phyloP scores from a whole-genome alignment of 768 basidiomycete species.

The Paxillus involutus region DNA sequence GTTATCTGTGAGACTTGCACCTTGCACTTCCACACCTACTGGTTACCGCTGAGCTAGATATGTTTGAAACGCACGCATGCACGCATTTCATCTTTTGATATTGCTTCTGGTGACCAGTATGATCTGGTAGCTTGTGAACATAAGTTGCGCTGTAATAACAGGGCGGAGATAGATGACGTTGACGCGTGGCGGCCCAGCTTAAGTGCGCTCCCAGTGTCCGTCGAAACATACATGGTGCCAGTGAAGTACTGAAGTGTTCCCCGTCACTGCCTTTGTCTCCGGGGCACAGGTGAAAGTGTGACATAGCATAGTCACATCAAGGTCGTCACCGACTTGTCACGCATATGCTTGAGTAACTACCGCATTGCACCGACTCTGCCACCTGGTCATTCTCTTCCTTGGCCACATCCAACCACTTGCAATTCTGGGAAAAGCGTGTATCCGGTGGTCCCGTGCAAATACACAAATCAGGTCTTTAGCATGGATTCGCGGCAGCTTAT shows the following conservation, averaged over 20 bases:
- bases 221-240: too few relatives aligned
- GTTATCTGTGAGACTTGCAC: background rate
- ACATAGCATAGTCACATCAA: background rate
- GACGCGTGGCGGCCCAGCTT: too few relatives aligned
- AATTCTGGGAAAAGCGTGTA: background rate
- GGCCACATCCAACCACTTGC: background rate
- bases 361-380: background rate
- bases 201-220: too few relatives aligned
- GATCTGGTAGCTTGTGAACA: too few relatives aligned
- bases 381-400: too few relatives aligned
- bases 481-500: slow-evolving; percentile 71
- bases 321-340: background rate
- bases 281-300: background rate
- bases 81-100: background rate
- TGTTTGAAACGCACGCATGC: background rate
- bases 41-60: background rate
- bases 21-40: background rate
- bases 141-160: too few relatives aligned
- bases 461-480: background rate
- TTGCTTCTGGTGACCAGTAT: too few relatives aligned
- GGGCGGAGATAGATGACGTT: too few relatives aligned
- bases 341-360: background rate
- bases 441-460: background rate
- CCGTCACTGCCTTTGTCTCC: too few relatives aligned
- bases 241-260: too few relatives aligned